Conservation (phyloP, 441 rosid species). For the Jatropha multifida region DNA sequence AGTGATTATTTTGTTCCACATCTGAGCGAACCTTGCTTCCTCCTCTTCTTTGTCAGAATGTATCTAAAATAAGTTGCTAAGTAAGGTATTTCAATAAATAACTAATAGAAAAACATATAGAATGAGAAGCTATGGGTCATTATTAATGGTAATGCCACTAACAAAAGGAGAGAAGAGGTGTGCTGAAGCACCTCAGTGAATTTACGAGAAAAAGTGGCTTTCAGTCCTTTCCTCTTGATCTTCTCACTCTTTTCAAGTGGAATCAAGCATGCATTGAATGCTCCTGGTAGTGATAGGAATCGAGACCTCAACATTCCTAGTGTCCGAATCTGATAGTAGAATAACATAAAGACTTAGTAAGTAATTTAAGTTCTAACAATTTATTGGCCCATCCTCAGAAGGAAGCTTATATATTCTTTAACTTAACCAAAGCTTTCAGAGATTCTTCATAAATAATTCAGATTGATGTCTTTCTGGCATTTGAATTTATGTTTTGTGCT, state of each 20-base stretch:
- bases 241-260: constrained; percentile 62
- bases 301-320: constrained; percentile 98
- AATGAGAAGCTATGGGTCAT: background rate
- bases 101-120: background rate
- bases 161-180: background rate
- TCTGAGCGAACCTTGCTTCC: constrained; percentile 96
- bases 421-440: background rate
- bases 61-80: constrained; percentile 26
- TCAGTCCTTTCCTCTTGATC: constrained; percentile 64
- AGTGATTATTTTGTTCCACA: constrained; percentile 96
- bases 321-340: constrained; percentile 77
- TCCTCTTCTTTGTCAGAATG: constrained; percentile 70
- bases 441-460: background rate
- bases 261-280: constrained; percentile 78
- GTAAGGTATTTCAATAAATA: background rate
- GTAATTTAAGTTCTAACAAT: background rate
- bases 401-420: background rate
- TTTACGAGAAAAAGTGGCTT: constrained; percentile 68
- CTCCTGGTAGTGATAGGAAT: constrained; percentile 80
- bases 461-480: background rate
- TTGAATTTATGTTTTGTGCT: background rate
- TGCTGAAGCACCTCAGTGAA: constrained; percentile 41
- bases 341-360: background rate
- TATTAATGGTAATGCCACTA: background rate
- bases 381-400: background rate